These are phyloP conservation scores for Phoma sp. DNA, from an alignment of 2,329 filamentous ascomycete genomes.

Conservation along the genomic window DNA sequence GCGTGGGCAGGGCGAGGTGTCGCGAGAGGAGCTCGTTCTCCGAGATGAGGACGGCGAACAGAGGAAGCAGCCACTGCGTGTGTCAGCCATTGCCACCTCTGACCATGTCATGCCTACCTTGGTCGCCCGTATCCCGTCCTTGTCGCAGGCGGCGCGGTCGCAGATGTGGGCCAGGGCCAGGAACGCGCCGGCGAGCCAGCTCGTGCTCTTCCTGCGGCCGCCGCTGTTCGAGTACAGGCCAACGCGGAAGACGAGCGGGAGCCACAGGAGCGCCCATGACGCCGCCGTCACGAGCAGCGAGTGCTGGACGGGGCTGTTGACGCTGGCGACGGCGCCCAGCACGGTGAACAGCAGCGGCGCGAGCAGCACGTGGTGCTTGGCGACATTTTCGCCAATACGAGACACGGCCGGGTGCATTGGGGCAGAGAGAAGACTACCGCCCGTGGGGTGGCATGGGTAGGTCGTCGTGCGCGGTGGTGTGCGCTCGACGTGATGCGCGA, in stretches of 20 bases:
- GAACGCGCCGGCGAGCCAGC: conserved; percentile 52
- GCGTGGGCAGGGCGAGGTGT: conserved; percentile 31
- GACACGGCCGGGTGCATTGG: conserved; percentile 48
- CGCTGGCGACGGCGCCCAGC: conserved; percentile 42
- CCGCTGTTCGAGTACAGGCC: conserved; percentile 40
- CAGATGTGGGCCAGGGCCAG: conserved; percentile 53
- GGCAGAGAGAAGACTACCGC: conserved; percentile 35
- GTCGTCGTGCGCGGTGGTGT: conserved; percentile 20
- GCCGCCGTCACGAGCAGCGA: conserved; percentile 52
- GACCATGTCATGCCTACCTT: conserved; percentile 46
- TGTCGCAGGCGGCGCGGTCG: conserved; percentile 53
- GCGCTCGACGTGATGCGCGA: neutral
- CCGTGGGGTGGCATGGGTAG: conserved; percentile 42
- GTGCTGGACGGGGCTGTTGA: conserved; percentile 47
- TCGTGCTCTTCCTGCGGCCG: conserved; percentile 33
- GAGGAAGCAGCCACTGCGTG: conserved; percentile 45
- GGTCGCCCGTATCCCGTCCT: conserved; percentile 53
- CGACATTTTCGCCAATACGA: conserved; percentile 40
- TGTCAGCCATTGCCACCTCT: neutral
- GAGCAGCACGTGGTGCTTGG: conserved; percentile 39
- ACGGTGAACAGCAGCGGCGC: conserved; percentile 45
- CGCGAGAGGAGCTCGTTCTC: conserved; percentile 36
- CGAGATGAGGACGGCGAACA: conserved; percentile 40
- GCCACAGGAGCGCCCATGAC: conserved; percentile 52
- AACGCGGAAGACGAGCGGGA: conserved; percentile 40